Evolutionary conservation across 208 protist genomes (phyloP).

Genomic region (Porcisia deanei): DNA sequence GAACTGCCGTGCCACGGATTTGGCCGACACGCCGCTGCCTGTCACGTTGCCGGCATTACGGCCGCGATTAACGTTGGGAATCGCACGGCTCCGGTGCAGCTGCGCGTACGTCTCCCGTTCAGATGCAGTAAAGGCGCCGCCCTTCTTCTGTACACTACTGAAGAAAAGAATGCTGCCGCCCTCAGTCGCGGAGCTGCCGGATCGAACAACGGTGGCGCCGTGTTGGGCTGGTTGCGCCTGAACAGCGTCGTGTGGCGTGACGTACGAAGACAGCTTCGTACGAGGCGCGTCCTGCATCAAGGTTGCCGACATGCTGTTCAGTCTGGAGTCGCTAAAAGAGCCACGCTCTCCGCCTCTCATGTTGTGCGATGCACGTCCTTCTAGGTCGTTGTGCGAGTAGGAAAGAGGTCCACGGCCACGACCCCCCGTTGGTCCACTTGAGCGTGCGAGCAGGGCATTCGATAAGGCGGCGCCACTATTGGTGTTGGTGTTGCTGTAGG

Average conservation of each 20-base stretch:
- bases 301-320: neutral
- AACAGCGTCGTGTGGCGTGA: conserved; percentile 64
- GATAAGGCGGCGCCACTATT: neutral
- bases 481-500: neutral
- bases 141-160: conserved; percentile 81
- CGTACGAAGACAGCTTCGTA: conserved; percentile 36
- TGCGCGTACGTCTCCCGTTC: conserved; percentile 71
- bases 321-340: neutral
- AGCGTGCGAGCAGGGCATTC: neutral
- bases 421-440: neutral
- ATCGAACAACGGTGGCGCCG: conserved; percentile 69
- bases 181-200: conserved; percentile 41
- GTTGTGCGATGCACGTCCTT: neutral
- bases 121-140: conserved; percentile 74
- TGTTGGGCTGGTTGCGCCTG: conserved; percentile 69
- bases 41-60: conserved; percentile 26
- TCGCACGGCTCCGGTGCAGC: conserved; percentile 53
- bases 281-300: conserved; percentile 25
- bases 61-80: conserved; percentile 38
- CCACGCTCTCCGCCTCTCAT: neutral
- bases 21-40: conserved; percentile 21
- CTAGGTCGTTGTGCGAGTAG: neutral
- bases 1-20: conserved; percentile 30
- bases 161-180: conserved; percentile 75
- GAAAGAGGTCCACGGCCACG: neutral